Conservation (phyloP, 1,139 yeast species). For the Geotrichum klebahnii region DNA sequence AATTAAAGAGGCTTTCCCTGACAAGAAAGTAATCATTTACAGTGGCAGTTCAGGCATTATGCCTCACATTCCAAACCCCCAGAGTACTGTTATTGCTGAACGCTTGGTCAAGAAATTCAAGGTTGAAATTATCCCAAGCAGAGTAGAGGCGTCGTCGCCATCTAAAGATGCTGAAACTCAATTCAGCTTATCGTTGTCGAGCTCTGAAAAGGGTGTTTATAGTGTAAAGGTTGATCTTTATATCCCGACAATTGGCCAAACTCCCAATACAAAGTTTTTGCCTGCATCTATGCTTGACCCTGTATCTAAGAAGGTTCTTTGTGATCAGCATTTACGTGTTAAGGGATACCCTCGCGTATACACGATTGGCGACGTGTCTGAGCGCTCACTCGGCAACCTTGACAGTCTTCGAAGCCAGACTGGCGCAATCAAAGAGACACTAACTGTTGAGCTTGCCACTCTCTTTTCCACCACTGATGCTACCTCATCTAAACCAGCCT, state of each 20-base stretch:
- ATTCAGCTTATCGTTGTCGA: not conserved
- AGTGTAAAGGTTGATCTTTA: constrained; percentile 24
- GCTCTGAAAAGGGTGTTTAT: constrained; percentile 1
- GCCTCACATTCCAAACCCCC: constrained; percentile 23
- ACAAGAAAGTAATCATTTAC: constrained; percentile 29
- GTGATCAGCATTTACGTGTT: constrained; percentile 29
- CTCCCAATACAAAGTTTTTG: constrained; percentile 31
- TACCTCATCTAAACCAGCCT: too few relatives aligned
- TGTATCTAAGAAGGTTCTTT: constrained; percentile 25
- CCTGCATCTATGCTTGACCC: constrained; percentile 24
- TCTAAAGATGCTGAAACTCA: not conserved
- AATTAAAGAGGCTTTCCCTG: constrained; percentile 26
- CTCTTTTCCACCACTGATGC: too few relatives aligned
- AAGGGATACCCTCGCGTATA: constrained; percentile 27
- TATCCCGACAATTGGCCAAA: constrained; percentile 28
- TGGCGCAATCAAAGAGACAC: constrained; percentile 17
- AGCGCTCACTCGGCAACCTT: constrained; percentile 8
- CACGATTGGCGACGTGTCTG: constrained; percentile 32
- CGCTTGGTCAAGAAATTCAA: constrained; percentile 25
- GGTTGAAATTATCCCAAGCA: constrained; percentile 27
- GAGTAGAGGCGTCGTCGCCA: constrained; percentile 21
- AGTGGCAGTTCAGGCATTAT: constrained; percentile 29
- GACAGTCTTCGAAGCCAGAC: constrained; percentile 3
- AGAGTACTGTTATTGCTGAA: constrained; percentile 16
- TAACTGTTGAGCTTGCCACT: constrained; percentile 4